These are phyloP conservation scores for Beauveria varroae DNA, from an alignment of 2,329 filamentous ascomycete species.

Conservation along the genomic window DNA sequence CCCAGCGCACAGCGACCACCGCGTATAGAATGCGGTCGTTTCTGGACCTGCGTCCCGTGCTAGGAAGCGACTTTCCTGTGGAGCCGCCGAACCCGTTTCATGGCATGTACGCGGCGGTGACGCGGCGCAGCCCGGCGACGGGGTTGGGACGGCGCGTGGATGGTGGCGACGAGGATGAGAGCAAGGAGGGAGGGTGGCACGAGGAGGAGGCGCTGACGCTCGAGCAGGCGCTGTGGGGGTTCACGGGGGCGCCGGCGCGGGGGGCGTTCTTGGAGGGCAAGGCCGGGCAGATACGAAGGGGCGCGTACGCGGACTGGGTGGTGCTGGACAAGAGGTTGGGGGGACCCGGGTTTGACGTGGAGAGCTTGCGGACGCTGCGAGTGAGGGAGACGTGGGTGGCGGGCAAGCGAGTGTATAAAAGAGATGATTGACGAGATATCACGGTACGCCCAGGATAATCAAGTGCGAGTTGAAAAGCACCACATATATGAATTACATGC, in stretches of 20 bases:
- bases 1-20: slow-evolving; percentile 41
- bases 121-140: slow-evolving; percentile 51
- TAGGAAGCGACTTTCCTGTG: slow-evolving; percentile 66
- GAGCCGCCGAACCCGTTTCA: slow-evolving; percentile 61
- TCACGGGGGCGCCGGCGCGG: slow-evolving; percentile 52
- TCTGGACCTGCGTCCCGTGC: slow-evolving; percentile 43
- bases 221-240: slow-evolving; percentile 53
- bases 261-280: slow-evolving; percentile 52
- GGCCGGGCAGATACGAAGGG: slow-evolving; percentile 51
- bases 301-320: slow-evolving; percentile 62
- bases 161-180: slow-evolving; percentile 19
- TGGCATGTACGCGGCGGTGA: slow-evolving; percentile 61
- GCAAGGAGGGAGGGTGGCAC: slow-evolving; percentile 49
- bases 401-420: slow-evolving; percentile 41
- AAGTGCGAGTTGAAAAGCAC: not conserved
- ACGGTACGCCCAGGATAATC: not conserved
- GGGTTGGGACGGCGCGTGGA: slow-evolving; percentile 32
- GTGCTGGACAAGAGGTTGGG: slow-evolving; percentile 52
- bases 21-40: slow-evolving; percentile 62
- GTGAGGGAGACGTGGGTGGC: slow-evolving; percentile 64
- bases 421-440: not conserved
- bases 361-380: slow-evolving; percentile 43
- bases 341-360: slow-evolving; percentile 36
- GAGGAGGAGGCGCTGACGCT: slow-evolving; percentile 49
- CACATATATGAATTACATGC: not conserved